These are phyloP conservation scores for Venturia pyrina DNA, from an alignment of 2,329 filamentous ascomycete species.

Conservation along the genomic window DNA sequence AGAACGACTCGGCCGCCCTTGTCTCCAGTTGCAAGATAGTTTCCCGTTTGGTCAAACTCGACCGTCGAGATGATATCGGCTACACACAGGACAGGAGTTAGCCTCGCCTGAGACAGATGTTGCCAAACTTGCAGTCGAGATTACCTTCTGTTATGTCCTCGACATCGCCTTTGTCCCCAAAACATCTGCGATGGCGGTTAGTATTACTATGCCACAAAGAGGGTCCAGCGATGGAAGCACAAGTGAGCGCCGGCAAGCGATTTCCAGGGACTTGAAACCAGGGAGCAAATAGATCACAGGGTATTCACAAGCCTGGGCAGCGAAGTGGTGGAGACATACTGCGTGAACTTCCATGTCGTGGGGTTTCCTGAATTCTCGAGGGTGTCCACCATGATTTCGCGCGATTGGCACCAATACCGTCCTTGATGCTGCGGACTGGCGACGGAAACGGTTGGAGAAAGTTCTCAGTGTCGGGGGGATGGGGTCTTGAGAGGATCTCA, in stretches of 20 bases:
- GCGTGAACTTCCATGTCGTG: constrained; percentile 99
- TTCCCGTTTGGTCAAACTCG: constrained; percentile 82
- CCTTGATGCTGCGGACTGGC: neutral
- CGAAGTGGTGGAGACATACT: constrained; percentile 51
- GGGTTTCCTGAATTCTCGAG: constrained; percentile 62
- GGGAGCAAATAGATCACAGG: neutral
- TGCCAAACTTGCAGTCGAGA: constrained; percentile 6
- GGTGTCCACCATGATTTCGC: constrained; percentile 77
- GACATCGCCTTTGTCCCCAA: constrained; percentile 98
- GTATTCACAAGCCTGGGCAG: neutral
- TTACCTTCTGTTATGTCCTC: constrained; percentile 95
- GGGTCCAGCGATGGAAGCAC: constrained; percentile 19
- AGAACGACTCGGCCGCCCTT: constrained; percentile 78
- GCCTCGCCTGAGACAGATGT: neutral
- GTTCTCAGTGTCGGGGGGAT: neutral
- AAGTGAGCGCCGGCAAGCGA: constrained; percentile 13
- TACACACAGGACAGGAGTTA: constrained; percentile 23
- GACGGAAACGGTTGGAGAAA: neutral
- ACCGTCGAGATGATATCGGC: constrained; percentile 89
- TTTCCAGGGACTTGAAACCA: neutral
- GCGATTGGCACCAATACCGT: constrained; percentile 10
- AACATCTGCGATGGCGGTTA: constrained; percentile 56
- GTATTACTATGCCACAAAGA: constrained; percentile 7
- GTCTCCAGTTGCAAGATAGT: constrained; percentile 83
- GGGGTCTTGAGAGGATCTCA: neutral